Evolutionary conservation across 2,329 filamentous ascomycete genomes (phyloP), one percentile per base, ranked within the genome.

Genomic region (Aspergillus chevalieri): DNA sequence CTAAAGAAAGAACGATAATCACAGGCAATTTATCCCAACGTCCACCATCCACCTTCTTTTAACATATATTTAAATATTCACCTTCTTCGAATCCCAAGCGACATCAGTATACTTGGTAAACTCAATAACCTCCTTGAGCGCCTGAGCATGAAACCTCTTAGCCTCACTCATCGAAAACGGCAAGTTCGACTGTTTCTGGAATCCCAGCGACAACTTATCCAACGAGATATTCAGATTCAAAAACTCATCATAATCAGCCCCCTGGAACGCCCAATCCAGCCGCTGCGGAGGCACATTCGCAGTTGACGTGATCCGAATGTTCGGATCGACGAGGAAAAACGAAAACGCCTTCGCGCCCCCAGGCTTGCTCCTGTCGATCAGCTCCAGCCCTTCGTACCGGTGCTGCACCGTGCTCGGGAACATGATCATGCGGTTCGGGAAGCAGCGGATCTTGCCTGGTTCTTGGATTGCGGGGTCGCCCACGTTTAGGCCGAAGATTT

Each of bases 261-360:
- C 43, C 15, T 57, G 50, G n/a, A 59, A 51, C 5, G 54, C 57
- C 62, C 78, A 81, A 21, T 74, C 67, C 21, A 68, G 55, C 52
- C 74, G 74, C 60, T 81, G 78, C 1, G 76, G 76, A 3, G 78
- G 77, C 0, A 80, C 70, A 50, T 81, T 78, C 1, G 71, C 70
- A 0, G 75, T 80, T 3, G 69, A 82, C 19, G 80, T 70, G 45
- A 85, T 74, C 10, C 75, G 73, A 8, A 70, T 64, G 36, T 75
- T 65, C 0, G 82, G 82, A 54, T 85, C 81, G 2, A 85, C 73
- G 3, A 85, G 73, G 60, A 77, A 83, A 34, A 85, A 70, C 0
- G 75, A 76, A 0, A 85, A 59, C 43, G 81, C 74, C 49, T 78
- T 76, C 6, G 75, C 65, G 52, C 80, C 74, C 1, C 81, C 82